Conservation (phyloP, 2,329 filamentous ascomycete genomes). For the Calonectria henricotiae region DNA sequence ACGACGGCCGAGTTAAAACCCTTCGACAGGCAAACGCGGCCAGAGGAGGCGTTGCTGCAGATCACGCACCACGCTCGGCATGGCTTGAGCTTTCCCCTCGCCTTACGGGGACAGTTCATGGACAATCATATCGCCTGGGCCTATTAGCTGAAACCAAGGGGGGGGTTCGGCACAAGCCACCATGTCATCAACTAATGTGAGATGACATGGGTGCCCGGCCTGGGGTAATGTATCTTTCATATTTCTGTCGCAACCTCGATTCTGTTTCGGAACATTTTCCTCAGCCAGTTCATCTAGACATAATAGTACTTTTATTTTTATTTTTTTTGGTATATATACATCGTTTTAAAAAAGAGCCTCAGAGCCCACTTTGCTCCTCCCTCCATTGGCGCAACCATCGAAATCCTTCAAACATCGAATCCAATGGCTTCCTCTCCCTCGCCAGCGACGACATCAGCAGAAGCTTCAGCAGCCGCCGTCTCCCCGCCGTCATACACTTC, state of each 20-base stretch:
- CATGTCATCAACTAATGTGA: constrained; percentile 17
- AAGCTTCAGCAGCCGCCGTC: constrained; percentile 32
- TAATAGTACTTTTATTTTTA: not conserved
- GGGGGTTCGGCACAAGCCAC: constrained; percentile 15
- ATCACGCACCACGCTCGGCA: not conserved
- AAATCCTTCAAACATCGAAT: not conserved
- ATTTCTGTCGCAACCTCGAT: constrained; percentile 5
- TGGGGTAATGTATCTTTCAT: not conserved
- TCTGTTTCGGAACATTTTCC: not conserved
- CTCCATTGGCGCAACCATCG: not conserved
- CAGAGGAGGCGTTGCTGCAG: constrained; percentile 11
- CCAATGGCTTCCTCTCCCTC: constrained; percentile 29
- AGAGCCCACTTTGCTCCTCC: not conserved
- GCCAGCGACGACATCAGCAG: constrained; percentile 15
- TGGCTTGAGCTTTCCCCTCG: not conserved
- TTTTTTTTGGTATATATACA: no score
- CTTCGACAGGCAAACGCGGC: not conserved
- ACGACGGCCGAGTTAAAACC: not conserved
- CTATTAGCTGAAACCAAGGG: constrained; percentile 19
- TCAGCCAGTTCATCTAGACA: not conserved
- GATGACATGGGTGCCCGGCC: constrained; percentile 13
- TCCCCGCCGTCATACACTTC: constrained; percentile 48
- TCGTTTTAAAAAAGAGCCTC: not conserved
- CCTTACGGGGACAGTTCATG: constrained; percentile 40
- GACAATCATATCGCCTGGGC: constrained; percentile 39